Evolutionary conservation across 192 early-diverging fungal species (phyloP).

Genomic region (Coemansia guatemalensis): DNA sequence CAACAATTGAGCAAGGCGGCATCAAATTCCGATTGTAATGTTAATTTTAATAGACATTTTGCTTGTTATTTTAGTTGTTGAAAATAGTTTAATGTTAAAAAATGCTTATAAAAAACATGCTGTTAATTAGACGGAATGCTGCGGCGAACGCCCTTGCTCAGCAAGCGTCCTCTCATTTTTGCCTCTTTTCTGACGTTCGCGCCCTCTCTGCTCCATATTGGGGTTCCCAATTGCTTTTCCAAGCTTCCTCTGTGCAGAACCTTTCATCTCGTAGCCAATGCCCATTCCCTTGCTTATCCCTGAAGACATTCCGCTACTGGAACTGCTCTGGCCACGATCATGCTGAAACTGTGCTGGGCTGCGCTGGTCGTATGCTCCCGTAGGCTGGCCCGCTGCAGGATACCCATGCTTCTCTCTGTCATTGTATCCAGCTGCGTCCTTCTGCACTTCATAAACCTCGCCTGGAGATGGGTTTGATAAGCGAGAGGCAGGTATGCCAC

Average conservation of each 20-base stretch:
- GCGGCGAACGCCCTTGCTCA: neutral
- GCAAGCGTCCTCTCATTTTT: neutral
- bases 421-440: neutral
- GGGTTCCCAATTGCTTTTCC: neutral
- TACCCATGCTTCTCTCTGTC: neutral
- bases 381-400: neutral
- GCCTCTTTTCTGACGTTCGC: neutral
- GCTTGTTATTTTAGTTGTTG: too few species aligned
- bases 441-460: neutral
- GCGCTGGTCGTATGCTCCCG: neutral
- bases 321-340: neutral
- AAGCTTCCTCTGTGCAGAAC: neutral
- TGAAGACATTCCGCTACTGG: neutral
- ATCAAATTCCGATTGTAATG: neutral
- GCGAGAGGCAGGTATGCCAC: neutral
- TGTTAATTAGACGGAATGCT: neutral
- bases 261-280: neutral
- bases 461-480: neutral
- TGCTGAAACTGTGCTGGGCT: neutral
- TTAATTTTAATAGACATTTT: neutral
- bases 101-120: neutral
- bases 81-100: neutral
- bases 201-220: neutral
- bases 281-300: neutral
- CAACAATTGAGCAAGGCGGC: too few species aligned